Evolutionary conservation across 768 basidiomycete species (phyloP).

Genomic region (Coprinopsis strossmayeri): DNA sequence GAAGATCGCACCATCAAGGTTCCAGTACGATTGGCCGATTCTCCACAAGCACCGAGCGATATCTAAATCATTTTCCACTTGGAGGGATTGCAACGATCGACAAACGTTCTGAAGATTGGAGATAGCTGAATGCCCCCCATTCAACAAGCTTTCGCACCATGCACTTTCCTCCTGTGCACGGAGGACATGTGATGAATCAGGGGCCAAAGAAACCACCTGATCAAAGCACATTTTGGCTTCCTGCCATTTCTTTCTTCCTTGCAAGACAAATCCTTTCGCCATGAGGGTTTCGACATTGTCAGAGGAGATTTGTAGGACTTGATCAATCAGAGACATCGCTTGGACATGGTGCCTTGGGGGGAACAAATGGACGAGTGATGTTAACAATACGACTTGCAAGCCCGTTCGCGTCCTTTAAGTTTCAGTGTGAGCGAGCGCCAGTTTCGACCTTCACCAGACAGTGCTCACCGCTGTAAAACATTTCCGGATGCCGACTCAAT

Average conservation of each 20-base stretch:
- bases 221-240: conserved; percentile 62
- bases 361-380: conserved; percentile 75
- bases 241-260: conserved; percentile 57
- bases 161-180: conserved; percentile 77
- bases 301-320: conserved; percentile 58
- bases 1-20: conserved; percentile 51
- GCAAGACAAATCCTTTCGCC: conserved; percentile 67
- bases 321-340: conserved; percentile 68
- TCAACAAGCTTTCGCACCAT: conserved; percentile 71
- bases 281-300: conserved; percentile 62
- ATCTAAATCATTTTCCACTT: conserved; percentile 42
- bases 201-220: conserved; percentile 42
- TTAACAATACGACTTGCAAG: conserved; percentile 67
- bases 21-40: conserved; percentile 73
- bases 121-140: conserved; percentile 39
- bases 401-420: conserved; percentile 61
- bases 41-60: conserved; percentile 81
- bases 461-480: conserved; percentile 37
- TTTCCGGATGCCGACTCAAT: conserved; percentile 55
- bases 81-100: conserved; percentile 33
- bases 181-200: conserved; percentile 41
- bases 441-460: background rate
- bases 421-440: background rate
- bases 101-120: conserved; percentile 43
- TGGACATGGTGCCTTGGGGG: conserved; percentile 86